phyloP scores from a whole-genome alignment of 441 rosid species.

The Populus hybrid region DNA sequence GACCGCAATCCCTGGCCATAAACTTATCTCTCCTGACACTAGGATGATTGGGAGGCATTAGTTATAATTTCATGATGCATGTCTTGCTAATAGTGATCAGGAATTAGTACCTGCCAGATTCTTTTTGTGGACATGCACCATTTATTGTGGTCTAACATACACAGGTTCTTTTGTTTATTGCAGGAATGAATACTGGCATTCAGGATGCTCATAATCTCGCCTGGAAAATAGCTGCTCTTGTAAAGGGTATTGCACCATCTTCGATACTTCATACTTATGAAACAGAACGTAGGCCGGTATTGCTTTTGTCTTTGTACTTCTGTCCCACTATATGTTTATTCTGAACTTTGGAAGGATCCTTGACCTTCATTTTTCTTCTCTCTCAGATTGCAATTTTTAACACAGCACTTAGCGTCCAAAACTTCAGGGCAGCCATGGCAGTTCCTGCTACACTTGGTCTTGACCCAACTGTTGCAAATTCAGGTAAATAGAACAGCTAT shows the following conservation, averaged over 20 bases:
- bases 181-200: constrained; percentile 98
- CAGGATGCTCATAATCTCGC: constrained; percentile 98
- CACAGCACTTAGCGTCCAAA: constrained; percentile 80
- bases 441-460: constrained; percentile 86
- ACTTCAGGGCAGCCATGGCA: constrained; percentile 88
- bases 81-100: neutral
- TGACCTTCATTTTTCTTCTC: constrained; percentile 21
- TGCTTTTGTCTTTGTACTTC: constrained; percentile 23
- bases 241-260: constrained; percentile 61
- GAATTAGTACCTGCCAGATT: neutral
- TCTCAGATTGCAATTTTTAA: constrained; percentile 73
- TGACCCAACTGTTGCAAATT: constrained; percentile 74
- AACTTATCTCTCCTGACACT: neutral
- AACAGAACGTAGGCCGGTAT: constrained; percentile 54
- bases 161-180: constrained; percentile 1
- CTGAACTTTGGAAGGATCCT: constrained; percentile 15
- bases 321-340: constrained; percentile 7
- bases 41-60: neutral
- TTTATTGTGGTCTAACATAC: neutral
- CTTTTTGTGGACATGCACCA: neutral
- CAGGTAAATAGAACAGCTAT: constrained; percentile 43
- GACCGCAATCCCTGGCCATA: no score
- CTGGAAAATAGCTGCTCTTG: constrained; percentile 80
- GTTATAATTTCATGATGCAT: neutral
- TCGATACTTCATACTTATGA: constrained; percentile 59